Percentiles rank a stretch among this genome's conserved stretches.
phyloP scores from a whole-genome alignment of 441 rosid species.

The Mallotus repandus region DNA sequence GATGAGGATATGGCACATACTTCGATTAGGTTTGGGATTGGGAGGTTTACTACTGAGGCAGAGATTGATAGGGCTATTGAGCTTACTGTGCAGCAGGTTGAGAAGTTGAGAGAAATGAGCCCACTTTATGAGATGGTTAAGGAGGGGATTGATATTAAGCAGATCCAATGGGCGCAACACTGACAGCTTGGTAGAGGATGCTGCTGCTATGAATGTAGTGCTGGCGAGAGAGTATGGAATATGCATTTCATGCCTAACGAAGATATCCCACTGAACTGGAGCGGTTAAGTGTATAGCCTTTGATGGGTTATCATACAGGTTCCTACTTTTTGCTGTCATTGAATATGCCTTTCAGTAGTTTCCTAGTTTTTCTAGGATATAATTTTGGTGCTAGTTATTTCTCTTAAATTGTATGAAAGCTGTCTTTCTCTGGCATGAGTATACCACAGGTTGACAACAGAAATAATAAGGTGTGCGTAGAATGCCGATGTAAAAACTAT shows the following conservation, averaged over 20 bases:
- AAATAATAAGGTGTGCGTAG: conserved; percentile 23
- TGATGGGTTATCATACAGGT: conserved; percentile 20
- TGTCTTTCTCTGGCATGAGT: conserved; percentile 9
- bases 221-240: conserved; percentile 1
- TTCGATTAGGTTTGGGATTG: conserved; percentile 91
- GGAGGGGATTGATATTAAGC: conserved; percentile 87
- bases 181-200: conserved; percentile 31
- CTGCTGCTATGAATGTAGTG: not conserved
- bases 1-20: conserved; percentile 99
- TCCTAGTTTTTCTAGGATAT: conserved; percentile 21
- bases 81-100: conserved; percentile 82
- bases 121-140: conserved; percentile 95
- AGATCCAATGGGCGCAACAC: conserved; percentile 93
- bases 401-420: conserved; percentile 7
- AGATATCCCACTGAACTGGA: conserved; percentile 14
- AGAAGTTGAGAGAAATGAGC: conserved; percentile 94
- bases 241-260: not conserved
- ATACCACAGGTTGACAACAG: conserved; percentile 8
- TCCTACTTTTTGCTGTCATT: conserved; percentile 7
- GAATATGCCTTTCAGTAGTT: conserved; percentile 25
- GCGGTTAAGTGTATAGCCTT: not conserved
- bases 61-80: conserved; percentile 82
- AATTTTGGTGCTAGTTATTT: conserved; percentile 17
- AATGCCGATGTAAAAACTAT: conserved; percentile 11
- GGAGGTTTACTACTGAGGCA: conserved; percentile 86